Evolutionary conservation across 345 rosid genomes (phyloP).

Genomic region (Bruguiera sexangula): DNA sequence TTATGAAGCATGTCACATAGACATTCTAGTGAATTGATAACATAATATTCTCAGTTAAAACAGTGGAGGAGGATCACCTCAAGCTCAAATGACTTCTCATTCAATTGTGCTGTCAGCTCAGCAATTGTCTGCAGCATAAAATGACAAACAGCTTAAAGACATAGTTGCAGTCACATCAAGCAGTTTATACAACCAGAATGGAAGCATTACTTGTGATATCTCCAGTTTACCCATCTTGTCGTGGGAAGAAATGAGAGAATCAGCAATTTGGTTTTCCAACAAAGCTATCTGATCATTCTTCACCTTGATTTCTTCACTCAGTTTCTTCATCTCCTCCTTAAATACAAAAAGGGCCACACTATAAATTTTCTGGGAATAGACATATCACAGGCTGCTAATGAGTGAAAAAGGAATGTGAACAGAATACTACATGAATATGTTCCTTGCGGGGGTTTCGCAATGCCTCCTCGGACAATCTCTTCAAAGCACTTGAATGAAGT

Average conservation of each 20-base stretch:
- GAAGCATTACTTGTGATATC: conserved; percentile 50
- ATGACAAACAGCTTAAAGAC: conserved; percentile 21
- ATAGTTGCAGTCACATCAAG: conserved; percentile 10
- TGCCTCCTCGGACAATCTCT: conserved; percentile 76
- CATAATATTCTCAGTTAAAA: conserved; percentile 7
- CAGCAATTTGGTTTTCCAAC: conserved; percentile 77
- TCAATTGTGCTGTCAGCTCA: conserved; percentile 70
- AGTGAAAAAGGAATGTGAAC: conserved; percentile 10
- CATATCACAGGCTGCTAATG: conserved; percentile 12
- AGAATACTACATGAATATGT: conserved; percentile 51
- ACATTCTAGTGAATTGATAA: background rate
- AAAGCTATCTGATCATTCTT: conserved; percentile 73
- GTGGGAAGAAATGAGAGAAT: conserved; percentile 55
- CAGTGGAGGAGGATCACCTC: conserved; percentile 52
- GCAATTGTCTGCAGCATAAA: conserved; percentile 60
- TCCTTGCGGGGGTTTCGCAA: conserved; percentile 63
- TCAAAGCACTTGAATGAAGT: conserved; percentile 78
- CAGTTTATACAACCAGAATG: conserved; percentile 7
- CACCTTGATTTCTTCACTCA: conserved; percentile 64
- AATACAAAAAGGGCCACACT: conserved; percentile 22
- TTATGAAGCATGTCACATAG: conserved; percentile 6
- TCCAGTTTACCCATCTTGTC: conserved; percentile 59
- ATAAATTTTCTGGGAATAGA: conserved; percentile 19
- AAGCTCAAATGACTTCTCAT: conserved; percentile 91
- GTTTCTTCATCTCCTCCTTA: conserved; percentile 70